These are phyloP conservation scores for Aureobasidium sp. DNA, from an alignment of 2,329 filamentous ascomycete genomes.

Conservation along the genomic window DNA sequence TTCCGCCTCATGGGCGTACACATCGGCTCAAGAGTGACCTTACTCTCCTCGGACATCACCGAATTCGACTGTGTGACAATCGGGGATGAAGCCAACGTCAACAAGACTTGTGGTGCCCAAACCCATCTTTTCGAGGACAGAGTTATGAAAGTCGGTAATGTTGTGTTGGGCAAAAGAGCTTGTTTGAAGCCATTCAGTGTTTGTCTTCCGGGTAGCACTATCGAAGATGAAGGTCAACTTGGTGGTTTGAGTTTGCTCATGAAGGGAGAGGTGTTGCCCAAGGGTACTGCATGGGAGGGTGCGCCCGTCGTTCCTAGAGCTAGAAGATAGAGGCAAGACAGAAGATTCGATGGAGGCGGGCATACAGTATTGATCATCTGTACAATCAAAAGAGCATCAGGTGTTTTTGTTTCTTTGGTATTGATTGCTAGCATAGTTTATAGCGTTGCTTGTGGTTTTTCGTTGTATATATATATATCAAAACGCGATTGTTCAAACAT, in stretches of 20 bases:
- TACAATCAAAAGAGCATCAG: no score
- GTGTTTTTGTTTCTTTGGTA: no score
- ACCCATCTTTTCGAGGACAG: constrained; percentile 3
- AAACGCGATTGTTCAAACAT: no score
- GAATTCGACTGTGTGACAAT: neutral
- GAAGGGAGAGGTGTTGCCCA: constrained; percentile 7
- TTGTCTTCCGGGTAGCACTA: constrained; percentile 1
- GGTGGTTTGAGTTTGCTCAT: neutral
- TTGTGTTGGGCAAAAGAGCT: neutral
- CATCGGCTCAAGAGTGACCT: neutral
- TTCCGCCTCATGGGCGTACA: constrained; percentile 7
- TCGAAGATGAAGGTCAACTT: constrained; percentile 1
- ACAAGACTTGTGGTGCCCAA: neutral
- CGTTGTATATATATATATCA: no score
- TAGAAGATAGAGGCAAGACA: neutral
- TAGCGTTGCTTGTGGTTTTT: no score
- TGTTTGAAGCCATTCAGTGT: constrained; percentile 2
- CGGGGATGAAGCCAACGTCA: neutral
- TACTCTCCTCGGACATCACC: neutral
- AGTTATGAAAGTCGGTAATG: constrained; percentile 8
- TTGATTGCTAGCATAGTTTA: no score
- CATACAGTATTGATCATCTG: no score
- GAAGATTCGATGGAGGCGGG: neutral
- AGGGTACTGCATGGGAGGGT: constrained; percentile 2
- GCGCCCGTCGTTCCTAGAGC: neutral